A percentile compares a stretch with the other conserved stretches of the same genome.
These are phyloP conservation scores for Ilex aquifolium DNA, from an alignment of 257 asterid genomes.

Conservation along the genomic window DNA sequence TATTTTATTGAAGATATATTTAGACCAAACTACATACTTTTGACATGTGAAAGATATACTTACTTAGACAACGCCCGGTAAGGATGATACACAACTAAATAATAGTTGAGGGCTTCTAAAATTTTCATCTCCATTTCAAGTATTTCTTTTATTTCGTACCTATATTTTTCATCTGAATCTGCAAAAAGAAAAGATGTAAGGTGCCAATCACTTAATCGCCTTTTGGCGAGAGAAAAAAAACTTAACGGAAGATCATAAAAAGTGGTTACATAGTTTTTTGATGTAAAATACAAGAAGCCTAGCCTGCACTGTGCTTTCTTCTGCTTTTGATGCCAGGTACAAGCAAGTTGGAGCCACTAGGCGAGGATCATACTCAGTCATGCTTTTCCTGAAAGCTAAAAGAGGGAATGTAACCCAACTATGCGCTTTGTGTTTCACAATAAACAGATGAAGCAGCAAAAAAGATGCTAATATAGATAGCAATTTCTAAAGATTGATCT, in stretches of 20 bases:
- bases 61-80: slow-evolving; percentile 77
- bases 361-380: slow-evolving; percentile 90
- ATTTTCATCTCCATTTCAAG: slow-evolving; percentile 98
- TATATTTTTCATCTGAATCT: slow-evolving; percentile 76
- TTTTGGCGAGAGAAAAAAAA: too few relatives aligned
- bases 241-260: not conserved
- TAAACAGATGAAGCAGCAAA: too few relatives aligned
- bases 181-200: slow-evolving; percentile 26
- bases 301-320: slow-evolving; percentile 96
- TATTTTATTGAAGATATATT: too few relatives aligned
- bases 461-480: too few relatives aligned
- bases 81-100: slow-evolving; percentile 89
- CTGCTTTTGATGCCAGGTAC: slow-evolving; percentile 96
- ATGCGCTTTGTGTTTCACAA: too few relatives aligned
- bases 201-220: not conserved
- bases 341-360: slow-evolving; percentile 92
- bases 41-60: slow-evolving; percentile 18
- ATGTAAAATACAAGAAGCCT: slow-evolving; percentile 74
- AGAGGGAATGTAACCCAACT: not conserved
- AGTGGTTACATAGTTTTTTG: slow-evolving; percentile 63
- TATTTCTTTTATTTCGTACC: slow-evolving; percentile 80
- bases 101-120: slow-evolving; percentile 89
- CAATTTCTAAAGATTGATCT: too few relatives aligned
- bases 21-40: too few relatives aligned
- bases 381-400: slow-evolving; percentile 57